phyloP scores from a whole-genome alignment of 2,329 filamentous ascomycete species.

The Arachnomyces sp. region DNA sequence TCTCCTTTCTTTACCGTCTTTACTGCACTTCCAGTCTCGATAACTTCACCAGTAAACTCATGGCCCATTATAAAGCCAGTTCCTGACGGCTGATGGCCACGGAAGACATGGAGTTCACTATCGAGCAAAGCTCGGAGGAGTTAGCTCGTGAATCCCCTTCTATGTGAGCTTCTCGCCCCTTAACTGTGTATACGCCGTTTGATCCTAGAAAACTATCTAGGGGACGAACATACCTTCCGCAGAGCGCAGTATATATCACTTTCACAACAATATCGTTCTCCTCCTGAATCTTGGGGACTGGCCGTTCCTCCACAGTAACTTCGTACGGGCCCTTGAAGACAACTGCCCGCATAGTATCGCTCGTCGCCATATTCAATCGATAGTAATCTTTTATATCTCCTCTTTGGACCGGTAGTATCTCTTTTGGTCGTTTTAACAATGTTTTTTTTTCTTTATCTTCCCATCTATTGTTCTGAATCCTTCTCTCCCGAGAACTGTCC shows the following conservation, averaged over 20 bases:
- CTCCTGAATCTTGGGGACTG: slow-evolving; percentile 64
- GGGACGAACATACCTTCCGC: slow-evolving; percentile 61
- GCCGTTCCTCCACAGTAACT: slow-evolving; percentile 68
- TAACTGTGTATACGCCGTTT: too few species aligned
- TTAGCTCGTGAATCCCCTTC: too few species aligned
- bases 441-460: too few species aligned
- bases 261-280: slow-evolving; percentile 72
- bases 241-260: slow-evolving; percentile 73
- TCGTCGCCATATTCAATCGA: slow-evolving; percentile 20
- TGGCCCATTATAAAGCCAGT: slow-evolving; percentile 64
- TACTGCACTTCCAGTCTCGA: slow-evolving; percentile 59
- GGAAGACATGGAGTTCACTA: slow-evolving; percentile 78
- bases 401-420: neutral
- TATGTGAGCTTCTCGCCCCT: neutral
- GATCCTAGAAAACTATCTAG: neutral
- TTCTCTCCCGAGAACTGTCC: too few species aligned
- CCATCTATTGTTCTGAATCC: too few species aligned
- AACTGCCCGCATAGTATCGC: slow-evolving; percentile 71
- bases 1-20: slow-evolving; percentile 65
- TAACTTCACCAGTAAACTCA: slow-evolving; percentile 73
- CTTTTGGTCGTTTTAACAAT: neutral
- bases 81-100: slow-evolving; percentile 64
- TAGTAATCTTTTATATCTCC: neutral
- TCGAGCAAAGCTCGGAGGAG: neutral
- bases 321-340: slow-evolving; percentile 73